Evolutionary conservation across 176 grass and related monocot species (phyloP).

Genomic region (Oryza glaberrima): DNA sequence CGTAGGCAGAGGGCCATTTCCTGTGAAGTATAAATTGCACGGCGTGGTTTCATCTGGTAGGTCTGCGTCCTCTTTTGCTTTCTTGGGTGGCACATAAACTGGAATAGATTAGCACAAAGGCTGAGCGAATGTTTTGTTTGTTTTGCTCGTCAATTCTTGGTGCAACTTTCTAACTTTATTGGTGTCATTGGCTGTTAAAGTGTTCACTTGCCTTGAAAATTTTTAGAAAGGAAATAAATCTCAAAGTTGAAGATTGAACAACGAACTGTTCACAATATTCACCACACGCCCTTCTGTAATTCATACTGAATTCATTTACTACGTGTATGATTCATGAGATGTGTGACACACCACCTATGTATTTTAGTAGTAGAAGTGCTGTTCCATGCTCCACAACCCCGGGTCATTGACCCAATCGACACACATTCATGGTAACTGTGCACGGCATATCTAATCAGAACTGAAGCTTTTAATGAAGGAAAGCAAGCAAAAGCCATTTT

Average conservation of each 20-base stretch:
- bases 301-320: neutral
- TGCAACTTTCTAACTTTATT: neutral
- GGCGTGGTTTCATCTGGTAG: neutral
- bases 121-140: neutral
- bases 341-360: neutral
- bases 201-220: neutral
- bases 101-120: neutral
- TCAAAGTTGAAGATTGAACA: neutral
- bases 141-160: slow-evolving; percentile 1
- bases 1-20: neutral
- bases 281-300: neutral
- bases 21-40: neutral
- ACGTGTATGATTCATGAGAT: neutral
- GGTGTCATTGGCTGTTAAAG: neutral
- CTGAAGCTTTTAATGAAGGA: neutral
- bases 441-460: neutral
- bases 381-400: neutral
- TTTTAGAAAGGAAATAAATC: neutral
- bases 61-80: neutral
- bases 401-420: neutral
- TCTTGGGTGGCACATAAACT: slow-evolving; percentile 1
- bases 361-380: neutral
- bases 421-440: neutral
- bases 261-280: neutral
- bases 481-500: neutral